Conservation (phyloP, 176 grass and related monocot species). For the Coix lacrymajobi region DNA sequence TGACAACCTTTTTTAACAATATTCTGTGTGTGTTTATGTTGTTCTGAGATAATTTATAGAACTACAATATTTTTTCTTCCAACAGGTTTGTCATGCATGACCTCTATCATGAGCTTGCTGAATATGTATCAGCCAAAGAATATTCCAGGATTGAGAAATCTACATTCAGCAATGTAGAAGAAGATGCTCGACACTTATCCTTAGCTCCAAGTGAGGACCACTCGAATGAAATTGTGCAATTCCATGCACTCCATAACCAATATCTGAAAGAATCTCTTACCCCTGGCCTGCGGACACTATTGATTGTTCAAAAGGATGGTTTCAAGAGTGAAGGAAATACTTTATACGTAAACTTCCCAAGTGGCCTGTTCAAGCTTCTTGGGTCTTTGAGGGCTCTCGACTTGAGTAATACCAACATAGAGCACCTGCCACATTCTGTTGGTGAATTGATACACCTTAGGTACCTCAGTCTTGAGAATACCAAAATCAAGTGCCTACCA, state of each 20-base stretch:
- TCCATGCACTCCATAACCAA: not conserved
- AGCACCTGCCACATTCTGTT: not conserved
- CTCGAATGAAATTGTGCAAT: not conserved
- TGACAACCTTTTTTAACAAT: not conserved
- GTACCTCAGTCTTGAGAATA: constrained; percentile 33
- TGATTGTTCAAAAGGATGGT: constrained; percentile 24
- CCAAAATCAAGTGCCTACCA: constrained; percentile 19
- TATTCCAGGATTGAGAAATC: constrained; percentile 17
- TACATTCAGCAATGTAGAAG: constrained; percentile 14
- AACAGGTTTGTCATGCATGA: constrained; percentile 39
- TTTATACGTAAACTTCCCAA: constrained; percentile 24
- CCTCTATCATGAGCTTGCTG: constrained; percentile 25
- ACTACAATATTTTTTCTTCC: not conserved
- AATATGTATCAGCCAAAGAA: constrained; percentile 20
- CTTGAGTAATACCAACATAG: constrained; percentile 29
- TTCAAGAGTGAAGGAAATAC: not conserved
- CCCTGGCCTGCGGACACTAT: not conserved
- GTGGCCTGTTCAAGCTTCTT: not conserved
- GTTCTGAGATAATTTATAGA: constrained; percentile 1
- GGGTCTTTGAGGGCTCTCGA: constrained; percentile 18
- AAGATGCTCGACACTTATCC: constrained; percentile 15
- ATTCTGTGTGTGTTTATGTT: constrained; percentile 8
- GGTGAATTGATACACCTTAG: constrained; percentile 34
- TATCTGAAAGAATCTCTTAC: not conserved
- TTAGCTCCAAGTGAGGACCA: constrained; percentile 11